Evolutionary conservation across 352 stramenopile species (phyloP).

Genomic region (Pythium rishiriense): DNA sequence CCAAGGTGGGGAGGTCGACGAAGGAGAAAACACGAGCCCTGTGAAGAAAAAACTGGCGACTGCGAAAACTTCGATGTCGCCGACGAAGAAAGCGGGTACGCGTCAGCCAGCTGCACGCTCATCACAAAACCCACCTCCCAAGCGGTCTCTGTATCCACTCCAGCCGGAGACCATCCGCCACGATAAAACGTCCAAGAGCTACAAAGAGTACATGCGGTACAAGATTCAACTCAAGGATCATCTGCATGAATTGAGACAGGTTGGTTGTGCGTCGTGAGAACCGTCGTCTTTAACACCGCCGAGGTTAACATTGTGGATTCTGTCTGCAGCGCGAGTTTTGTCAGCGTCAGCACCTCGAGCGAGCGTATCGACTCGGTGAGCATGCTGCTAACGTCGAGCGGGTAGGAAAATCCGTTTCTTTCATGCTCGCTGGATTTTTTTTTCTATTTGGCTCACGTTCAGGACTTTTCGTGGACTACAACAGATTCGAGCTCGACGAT

Average conservation of each 20-base stretch:
- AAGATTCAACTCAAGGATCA: constrained; percentile 71
- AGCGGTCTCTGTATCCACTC: constrained; percentile 46
- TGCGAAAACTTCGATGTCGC: constrained; percentile 13
- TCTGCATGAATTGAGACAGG: constrained; percentile 55
- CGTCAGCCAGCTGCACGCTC: background rate
- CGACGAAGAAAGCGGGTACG: background rate
- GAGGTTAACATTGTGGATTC: background rate
- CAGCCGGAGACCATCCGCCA: constrained; percentile 31
- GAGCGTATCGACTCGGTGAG: constrained; percentile 58
- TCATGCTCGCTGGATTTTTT: background rate
- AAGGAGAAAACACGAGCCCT: constrained; percentile 22
- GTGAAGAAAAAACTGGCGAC: constrained; percentile 38
- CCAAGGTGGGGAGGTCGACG: background rate
- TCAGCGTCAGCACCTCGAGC: constrained; percentile 60
- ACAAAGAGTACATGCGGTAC: constrained; percentile 64
- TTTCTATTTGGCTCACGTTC: too few species aligned
- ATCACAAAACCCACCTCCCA: background rate
- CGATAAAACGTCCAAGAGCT: constrained; percentile 31
- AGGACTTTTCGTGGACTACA: too few species aligned
- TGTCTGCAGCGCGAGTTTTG: constrained; percentile 47
- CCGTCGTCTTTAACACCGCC: background rate
- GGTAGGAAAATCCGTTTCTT: constrained; percentile 15
- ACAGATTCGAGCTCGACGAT: constrained; percentile 59
- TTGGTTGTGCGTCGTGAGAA: constrained; percentile 8
- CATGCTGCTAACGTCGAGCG: constrained; percentile 69